Evolutionary conservation across 352 stramenopile species (phyloP), one percentile per base, ranked within the genome.

Genomic region (Globisporangium lucens): DNA sequence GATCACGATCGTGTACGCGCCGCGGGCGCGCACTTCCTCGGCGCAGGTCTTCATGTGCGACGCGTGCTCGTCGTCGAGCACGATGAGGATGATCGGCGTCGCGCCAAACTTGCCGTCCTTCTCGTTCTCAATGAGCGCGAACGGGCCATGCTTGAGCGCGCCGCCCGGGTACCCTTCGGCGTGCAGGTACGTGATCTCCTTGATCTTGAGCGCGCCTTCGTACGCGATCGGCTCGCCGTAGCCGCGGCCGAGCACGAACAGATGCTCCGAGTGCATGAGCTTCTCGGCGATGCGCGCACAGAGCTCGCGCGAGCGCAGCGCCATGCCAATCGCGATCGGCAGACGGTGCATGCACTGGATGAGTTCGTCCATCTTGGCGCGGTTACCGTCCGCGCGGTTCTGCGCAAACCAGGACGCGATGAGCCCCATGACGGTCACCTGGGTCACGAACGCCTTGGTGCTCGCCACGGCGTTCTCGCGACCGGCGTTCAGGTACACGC

Each of bases 131-230:
- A 99, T 99, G 5, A 99, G 83, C n/a, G 98, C 97, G 67, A 99
- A 99, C 3, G 98, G 97, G 10, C 97, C 98, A 79, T 99, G 98
- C 82, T 99, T 99, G 58, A 99, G 83, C 49, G 97, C 98, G 30
- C 97, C 97, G 29, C 97, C 98, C 63, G 95, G 93, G 81, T 99
- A 99, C 33, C 97, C 97, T 70, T 99, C 97, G 33, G 97, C 98
- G 72, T 99, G 97, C 47, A 99, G 75, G 72, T 99, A 99, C 63
- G 94, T 98, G 79, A 99, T 98, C 84, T 99, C 98, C 80, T 99
- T 99, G 64, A 99, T 98, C 81, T 99, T 99, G 22, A 99, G 77
- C 22, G 98, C 97, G 43, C 97, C 98, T 86, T 99, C 97, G 69
- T 97, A 93, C 20, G 97, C 97, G 59, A 99, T 97, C 6, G 96